Base-by-base conservation (phyloP, 164 flowering plant species). In the Platanus orientalis region DNA sequence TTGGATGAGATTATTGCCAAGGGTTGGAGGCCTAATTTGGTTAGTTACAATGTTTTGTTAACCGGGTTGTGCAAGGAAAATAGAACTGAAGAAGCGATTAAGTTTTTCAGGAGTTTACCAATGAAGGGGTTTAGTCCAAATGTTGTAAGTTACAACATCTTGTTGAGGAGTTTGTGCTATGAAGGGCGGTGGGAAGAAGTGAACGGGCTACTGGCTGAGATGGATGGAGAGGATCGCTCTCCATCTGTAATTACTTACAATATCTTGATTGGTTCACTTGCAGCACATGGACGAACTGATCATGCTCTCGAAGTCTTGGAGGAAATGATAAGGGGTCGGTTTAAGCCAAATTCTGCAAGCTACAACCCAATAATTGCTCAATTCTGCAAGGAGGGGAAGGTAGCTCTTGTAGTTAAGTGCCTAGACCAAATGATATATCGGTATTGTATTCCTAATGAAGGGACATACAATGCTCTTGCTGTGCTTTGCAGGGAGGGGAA, bases 1-100 rank as follows among this genome's bases (percentile, higher is more conserved):
- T 72, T 94, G 74, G 83, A 94, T 69, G 87, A 78, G 68, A 84
- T 91, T 20, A 72, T 91, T 49, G 78, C 73, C 13, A 83, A 83
- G 60, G 95, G 98, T 27, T 95, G 96, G 50, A 73, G 58, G 71
- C 95, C 92, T 50, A 86, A 89, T 75, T 73, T 91, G 82, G 93
- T 89, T 54, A 83, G 86, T 59, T 88, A 91, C 76, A 94, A 94
- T 78, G 88, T 91, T 61, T 54, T 94, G 70, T 71, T 94, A 44
- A 91, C 90, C 20, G 96, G 92, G 40, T 73, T 94, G 63, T 89
- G 96, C 77, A 88, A 84, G 67, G 96, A 91, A 77, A 89, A 83
- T 55, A 76, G 96, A 71, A 61, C 67, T 0, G 87, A 84, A 21
- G 96, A 89, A 54, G 97, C 96, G 0, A 74, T 88, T 23, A 24